Evolutionary conservation across 164 flowering plant genomes (phyloP).

Genomic region (Kingdonia uniflora): DNA sequence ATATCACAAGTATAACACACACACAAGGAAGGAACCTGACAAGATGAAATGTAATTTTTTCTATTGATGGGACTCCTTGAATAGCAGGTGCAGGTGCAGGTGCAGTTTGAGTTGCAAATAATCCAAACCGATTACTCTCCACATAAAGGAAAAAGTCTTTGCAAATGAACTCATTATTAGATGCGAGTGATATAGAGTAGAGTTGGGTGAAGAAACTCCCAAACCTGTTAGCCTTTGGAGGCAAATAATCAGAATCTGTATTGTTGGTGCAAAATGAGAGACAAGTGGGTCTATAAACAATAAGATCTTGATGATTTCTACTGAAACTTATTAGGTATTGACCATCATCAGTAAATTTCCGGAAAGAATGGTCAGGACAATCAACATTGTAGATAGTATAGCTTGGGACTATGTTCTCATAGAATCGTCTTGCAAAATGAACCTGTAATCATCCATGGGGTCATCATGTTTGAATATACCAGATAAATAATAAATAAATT

Average conservation of each 20-base stretch:
- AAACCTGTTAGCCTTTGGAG: constrained; percentile 58
- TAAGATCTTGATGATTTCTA: constrained; percentile 76
- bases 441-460: constrained; percentile 37
- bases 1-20: too few relatives aligned
- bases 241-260: constrained; percentile 52
- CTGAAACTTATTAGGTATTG: constrained; percentile 84
- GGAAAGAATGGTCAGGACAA: constrained; percentile 84
- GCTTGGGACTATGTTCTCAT: constrained; percentile 89
- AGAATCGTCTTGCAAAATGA: constrained; percentile 67
- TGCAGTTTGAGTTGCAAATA: constrained; percentile 93
- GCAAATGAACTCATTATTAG: constrained; percentile 77
- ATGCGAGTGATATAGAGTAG: constrained; percentile 68
- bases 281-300: constrained; percentile 91
- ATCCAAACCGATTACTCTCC: constrained; percentile 76
- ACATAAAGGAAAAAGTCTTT: constrained; percentile 89
- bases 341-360: constrained; percentile 95
- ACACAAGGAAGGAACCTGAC: constrained; percentile 49
- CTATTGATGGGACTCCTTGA: constrained; percentile 79
- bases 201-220: constrained; percentile 83
- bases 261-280: constrained; percentile 68
- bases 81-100: constrained; percentile 71
- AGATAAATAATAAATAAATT: background rate
- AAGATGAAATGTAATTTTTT: constrained; percentile 86
- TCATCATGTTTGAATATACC: background rate
- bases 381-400: constrained; percentile 74